These are phyloP conservation scores for Arabidopsis thaliana DNA, from an alignment of 345 rosid genomes.

Conservation along the genomic window DNA sequence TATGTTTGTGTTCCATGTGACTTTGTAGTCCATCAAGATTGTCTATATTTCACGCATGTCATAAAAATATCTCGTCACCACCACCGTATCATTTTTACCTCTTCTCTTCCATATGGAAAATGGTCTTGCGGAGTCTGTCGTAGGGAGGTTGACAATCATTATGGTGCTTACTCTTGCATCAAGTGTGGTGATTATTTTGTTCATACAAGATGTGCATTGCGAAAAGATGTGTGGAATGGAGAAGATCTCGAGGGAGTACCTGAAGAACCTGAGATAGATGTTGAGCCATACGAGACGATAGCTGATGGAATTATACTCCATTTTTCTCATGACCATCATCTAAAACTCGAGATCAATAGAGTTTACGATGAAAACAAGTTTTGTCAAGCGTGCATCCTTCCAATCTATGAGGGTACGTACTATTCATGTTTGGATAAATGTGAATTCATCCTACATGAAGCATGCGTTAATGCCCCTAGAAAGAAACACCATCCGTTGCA, in stretches of 20 bases:
- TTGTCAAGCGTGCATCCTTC: slow-evolving; percentile 5
- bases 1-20: not conserved
- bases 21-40: slow-evolving; percentile 16
- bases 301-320: slow-evolving; percentile 9
- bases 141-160: not conserved
- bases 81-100: slow-evolving; percentile 9
- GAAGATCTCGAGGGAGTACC: not conserved
- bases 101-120: not conserved
- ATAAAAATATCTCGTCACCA: slow-evolving; percentile 17
- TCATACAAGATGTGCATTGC: slow-evolving; percentile 30
- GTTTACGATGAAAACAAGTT: not conserved
- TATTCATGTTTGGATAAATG: slow-evolving; percentile 23
- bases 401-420: not conserved
- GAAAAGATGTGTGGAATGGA: slow-evolving; percentile 20
- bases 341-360: not conserved
- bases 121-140: slow-evolving; percentile 27
- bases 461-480: not conserved
- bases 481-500: not conserved
- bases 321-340: slow-evolving; percentile 16
- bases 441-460: slow-evolving; percentile 1
- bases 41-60: not conserved
- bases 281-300: not conserved
- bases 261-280: slow-evolving; percentile 4
- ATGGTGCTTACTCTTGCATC: slow-evolving; percentile 22
- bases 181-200: slow-evolving; percentile 21